A percentile compares a stretch with the other conserved stretches of the same genome.
Conservation (phyloP, 768 basidiomycete genomes). For the Amanita phalloides region DNA sequence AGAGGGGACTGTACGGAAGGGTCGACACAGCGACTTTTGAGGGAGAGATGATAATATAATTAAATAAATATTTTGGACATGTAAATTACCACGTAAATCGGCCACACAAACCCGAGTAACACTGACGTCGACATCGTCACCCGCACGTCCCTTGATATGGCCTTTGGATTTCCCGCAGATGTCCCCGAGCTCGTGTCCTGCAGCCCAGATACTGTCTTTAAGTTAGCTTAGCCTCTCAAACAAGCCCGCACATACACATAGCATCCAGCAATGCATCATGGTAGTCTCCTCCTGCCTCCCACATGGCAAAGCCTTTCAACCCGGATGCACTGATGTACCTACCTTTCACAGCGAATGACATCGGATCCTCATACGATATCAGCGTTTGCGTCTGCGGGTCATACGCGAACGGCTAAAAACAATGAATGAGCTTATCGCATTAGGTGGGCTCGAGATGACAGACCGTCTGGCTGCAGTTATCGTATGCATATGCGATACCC, state of each 20-base stretch:
- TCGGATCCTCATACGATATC: slow-evolving; percentile 56
- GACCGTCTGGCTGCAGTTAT: slow-evolving; percentile 69
- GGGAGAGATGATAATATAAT: too few species aligned
- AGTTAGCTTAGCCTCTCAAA: background rate
- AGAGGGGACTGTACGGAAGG: background rate
- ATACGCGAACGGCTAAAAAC: slow-evolving; percentile 58
- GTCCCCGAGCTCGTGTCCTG: background rate
- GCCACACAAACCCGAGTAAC: background rate
- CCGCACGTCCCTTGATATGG: background rate
- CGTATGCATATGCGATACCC: slow-evolving; percentile 43
- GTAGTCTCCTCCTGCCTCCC: slow-evolving; percentile 62
- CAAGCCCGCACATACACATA: slow-evolving; percentile 27
- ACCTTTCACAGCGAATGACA: slow-evolving; percentile 55
- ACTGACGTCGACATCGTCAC: background rate
- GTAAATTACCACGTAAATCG: background rate
- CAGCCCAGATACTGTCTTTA: slow-evolving; percentile 1
- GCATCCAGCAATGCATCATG: slow-evolving; percentile 52
- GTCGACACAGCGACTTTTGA: too few species aligned
- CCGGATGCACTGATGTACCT: slow-evolving; percentile 39
- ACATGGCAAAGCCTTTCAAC: slow-evolving; percentile 60
- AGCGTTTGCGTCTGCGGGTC: slow-evolving; percentile 38
- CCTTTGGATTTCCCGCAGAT: background rate
- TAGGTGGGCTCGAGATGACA: slow-evolving; percentile 4
- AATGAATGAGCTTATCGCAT: background rate
- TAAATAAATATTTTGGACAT: too few species aligned